Percentiles rank a stretch among this genome's conserved stretches.
These are phyloP conservation scores for Beauveria pseudobassiana DNA, from an alignment of 2,329 filamentous ascomycete species.

Conservation along the genomic window DNA sequence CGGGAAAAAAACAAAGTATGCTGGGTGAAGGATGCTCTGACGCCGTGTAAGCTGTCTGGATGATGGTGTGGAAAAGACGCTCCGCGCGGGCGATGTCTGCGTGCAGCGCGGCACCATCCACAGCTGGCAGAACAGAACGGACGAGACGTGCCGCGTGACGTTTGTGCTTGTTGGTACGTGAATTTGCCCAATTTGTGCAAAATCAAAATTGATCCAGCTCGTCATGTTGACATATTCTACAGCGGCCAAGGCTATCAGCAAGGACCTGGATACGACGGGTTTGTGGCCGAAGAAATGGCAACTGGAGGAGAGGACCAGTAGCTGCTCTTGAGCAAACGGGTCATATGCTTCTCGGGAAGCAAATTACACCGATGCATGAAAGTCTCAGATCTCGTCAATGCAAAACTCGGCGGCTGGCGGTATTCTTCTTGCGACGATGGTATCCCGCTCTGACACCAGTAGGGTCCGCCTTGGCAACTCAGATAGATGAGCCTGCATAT, in stretches of 20 bases:
- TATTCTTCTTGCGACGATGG: no score
- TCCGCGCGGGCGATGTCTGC: slow-evolving; percentile 17
- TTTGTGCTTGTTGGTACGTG: slow-evolving; percentile 16
- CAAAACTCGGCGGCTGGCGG: no score
- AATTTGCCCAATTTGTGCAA: background rate
- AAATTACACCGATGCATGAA: no score
- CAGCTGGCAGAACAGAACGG: slow-evolving; percentile 16
- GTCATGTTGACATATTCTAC: background rate
- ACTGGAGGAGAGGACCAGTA: background rate
- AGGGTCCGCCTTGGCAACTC: no score
- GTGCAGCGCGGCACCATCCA: slow-evolving; percentile 19
- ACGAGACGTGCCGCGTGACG: slow-evolving; percentile 15
- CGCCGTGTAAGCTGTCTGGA: slow-evolving; percentile 13
- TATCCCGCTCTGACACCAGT: no score
- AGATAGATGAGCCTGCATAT: no score
- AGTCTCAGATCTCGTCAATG: no score
- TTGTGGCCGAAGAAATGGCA: background rate
- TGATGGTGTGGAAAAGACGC: slow-evolving; percentile 15
- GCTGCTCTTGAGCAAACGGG: no score
- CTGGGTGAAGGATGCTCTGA: background rate
- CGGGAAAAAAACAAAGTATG: no score
- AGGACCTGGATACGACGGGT: background rate
- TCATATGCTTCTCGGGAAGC: no score
- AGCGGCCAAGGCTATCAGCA: slow-evolving; percentile 5
- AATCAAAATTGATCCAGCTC: background rate